These are phyloP conservation scores for Cercophora sp. DNA, from an alignment of 495 filamentous ascomycete species.

Conservation along the genomic window DNA sequence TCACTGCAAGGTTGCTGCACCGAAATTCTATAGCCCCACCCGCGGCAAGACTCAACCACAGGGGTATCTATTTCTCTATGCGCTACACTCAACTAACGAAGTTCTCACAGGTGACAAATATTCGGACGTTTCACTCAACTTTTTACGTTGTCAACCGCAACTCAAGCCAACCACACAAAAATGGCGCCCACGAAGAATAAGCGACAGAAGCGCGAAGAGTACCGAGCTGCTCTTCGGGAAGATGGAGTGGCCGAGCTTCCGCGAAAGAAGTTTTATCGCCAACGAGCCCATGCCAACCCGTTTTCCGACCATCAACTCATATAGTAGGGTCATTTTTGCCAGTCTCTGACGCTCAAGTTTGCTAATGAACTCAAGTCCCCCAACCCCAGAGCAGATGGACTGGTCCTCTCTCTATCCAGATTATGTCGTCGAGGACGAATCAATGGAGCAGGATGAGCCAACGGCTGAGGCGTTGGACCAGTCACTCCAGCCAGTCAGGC, in stretches of 20 bases:
- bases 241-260: slow-evolving; percentile 51
- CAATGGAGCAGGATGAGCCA: slow-evolving; percentile 29
- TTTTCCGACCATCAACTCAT: slow-evolving; percentile 87
- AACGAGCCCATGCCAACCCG: slow-evolving; percentile 94
- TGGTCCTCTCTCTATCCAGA: slow-evolving; percentile 85
- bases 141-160: neutral
- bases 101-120: too few species aligned
- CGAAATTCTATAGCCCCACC: neutral
- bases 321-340: slow-evolving; percentile 56
- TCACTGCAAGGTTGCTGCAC: too few species aligned
- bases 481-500: slow-evolving; percentile 13
- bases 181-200: slow-evolving; percentile 45
- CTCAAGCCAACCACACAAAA: slow-evolving; percentile 40
- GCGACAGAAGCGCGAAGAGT: slow-evolving; percentile 69
- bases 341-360: neutral
- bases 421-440: slow-evolving; percentile 39
- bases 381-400: slow-evolving; percentile 78
- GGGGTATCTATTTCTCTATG: neutral
- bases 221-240: slow-evolving; percentile 44
- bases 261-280: slow-evolving; percentile 91
- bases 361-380: slow-evolving; percentile 57
- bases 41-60: neutral
- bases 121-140: neutral
- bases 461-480: slow-evolving; percentile 7
- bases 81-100: neutral